These are phyloP conservation scores for Kodamaea jinghongensis DNA, from an alignment of 805 yeast species.

Conservation along the genomic window DNA sequence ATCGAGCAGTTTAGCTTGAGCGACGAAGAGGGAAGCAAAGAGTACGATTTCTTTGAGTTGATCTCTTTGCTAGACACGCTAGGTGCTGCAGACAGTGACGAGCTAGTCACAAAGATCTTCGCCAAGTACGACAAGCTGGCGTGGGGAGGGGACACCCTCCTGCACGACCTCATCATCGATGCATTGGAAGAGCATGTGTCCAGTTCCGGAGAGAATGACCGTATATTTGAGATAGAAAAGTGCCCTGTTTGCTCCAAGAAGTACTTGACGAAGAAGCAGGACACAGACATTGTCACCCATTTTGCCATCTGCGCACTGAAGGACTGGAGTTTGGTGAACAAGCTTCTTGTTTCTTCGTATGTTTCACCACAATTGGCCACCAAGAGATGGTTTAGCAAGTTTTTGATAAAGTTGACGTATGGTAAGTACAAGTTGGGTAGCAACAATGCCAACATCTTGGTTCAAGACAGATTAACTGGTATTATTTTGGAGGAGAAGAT, in stretches of 20 bases:
- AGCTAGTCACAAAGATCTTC: conserved; percentile 54
- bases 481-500: conserved; percentile 89
- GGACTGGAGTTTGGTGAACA: conserved; percentile 68
- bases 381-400: conserved; percentile 83
- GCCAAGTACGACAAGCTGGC: conserved; percentile 42
- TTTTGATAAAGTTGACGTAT: conserved; percentile 77
- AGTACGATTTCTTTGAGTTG: conserved; percentile 58
- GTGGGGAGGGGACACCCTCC: conserved; percentile 55
- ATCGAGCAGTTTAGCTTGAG: conserved; percentile 51
- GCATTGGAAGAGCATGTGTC: conserved; percentile 43
- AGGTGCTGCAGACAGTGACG: conserved; percentile 51
- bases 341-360: conserved; percentile 61
- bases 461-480: conserved; percentile 89
- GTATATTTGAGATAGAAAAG: conserved; percentile 57
- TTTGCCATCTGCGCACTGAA: conserved; percentile 81
- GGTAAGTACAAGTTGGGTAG: conserved; percentile 82
- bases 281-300: conserved; percentile 77
- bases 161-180: conserved; percentile 44
- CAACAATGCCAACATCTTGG: conserved; percentile 90
- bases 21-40: conserved; percentile 29
- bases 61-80: conserved; percentile 61
- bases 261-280: conserved; percentile 49
- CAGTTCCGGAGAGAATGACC: conserved; percentile 22
- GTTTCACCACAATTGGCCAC: conserved; percentile 82
- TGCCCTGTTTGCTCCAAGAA: conserved; percentile 82